Evolutionary conservation across 805 yeast genomes (phyloP).

Genomic region (Kockiozyma suomiensis): DNA sequence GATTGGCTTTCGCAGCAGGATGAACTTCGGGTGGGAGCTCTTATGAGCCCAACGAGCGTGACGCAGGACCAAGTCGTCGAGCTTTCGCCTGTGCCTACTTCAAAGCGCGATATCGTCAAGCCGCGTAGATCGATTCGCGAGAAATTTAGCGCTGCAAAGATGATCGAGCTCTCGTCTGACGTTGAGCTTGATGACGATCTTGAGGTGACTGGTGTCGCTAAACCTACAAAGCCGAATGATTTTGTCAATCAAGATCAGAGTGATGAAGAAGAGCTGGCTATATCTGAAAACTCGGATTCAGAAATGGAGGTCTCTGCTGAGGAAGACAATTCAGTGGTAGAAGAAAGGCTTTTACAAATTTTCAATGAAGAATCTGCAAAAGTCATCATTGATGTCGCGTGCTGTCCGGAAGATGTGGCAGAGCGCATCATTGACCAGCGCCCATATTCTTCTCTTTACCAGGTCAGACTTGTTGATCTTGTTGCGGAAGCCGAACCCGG

Average conservation of each 20-base stretch:
- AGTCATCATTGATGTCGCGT: slow-evolving; percentile 80
- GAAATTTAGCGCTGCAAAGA: slow-evolving; percentile 38
- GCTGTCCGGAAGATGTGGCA: slow-evolving; percentile 68
- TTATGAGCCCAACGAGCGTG: not conserved
- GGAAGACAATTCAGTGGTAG: slow-evolving; percentile 43
- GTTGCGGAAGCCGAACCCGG: slow-evolving; percentile 42
- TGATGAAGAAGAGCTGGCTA: slow-evolving; percentile 15
- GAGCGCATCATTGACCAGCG: slow-evolving; percentile 62
- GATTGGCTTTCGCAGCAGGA: slow-evolving; percentile 42
- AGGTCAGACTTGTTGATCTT: slow-evolving; percentile 62
- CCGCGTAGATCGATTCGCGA: slow-evolving; percentile 43
- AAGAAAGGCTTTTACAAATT: slow-evolving; percentile 69
- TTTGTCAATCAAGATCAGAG: slow-evolving; percentile 7
- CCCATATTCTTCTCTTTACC: slow-evolving; percentile 65
- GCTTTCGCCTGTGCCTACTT: slow-evolving; percentile 20
- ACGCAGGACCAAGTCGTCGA: not conserved
- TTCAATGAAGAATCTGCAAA: slow-evolving; percentile 73
- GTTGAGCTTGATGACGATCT: slow-evolving; percentile 13
- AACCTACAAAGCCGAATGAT: not conserved
- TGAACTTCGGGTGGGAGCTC: slow-evolving; percentile 36
- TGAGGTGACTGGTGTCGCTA: slow-evolving; percentile 5
- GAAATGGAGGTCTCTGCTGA: slow-evolving; percentile 49
- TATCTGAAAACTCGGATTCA: slow-evolving; percentile 21
- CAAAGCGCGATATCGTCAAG: slow-evolving; percentile 41
- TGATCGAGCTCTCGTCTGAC: slow-evolving; percentile 21